These are phyloP conservation scores for Aspergillus fructus DNA, from an alignment of 2,329 filamentous ascomycete genomes.

Conservation along the genomic window DNA sequence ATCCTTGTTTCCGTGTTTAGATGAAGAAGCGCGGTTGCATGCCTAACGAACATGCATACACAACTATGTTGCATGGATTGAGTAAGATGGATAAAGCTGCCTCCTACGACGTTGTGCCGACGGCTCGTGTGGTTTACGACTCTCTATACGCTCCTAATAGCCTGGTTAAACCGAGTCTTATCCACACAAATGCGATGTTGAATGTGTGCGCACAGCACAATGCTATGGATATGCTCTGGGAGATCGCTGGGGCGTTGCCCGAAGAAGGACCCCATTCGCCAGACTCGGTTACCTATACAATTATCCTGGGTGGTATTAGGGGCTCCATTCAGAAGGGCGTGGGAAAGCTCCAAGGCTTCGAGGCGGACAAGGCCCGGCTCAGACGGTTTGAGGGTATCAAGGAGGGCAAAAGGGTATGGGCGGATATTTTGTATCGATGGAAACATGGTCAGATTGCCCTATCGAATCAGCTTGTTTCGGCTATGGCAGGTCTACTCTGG, in stretches of 20 bases:
- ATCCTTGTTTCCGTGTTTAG: slow-evolving; percentile 42
- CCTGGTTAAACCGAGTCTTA: slow-evolving; percentile 67
- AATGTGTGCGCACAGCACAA: slow-evolving; percentile 72
- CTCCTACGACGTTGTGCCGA: slow-evolving; percentile 59
- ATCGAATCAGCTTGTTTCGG: slow-evolving; percentile 75
- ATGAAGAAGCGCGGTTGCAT: slow-evolving; percentile 92
- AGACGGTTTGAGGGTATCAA: slow-evolving; percentile 49
- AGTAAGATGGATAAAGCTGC: slow-evolving; percentile 56
- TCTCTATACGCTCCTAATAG: slow-evolving; percentile 51
- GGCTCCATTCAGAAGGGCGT: slow-evolving; percentile 39
- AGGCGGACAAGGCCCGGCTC: slow-evolving; percentile 26
- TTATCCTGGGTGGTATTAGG: slow-evolving; percentile 75
- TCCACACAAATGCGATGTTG: slow-evolving; percentile 87
- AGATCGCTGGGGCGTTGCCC: slow-evolving; percentile 70
- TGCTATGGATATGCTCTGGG: slow-evolving; percentile 79
- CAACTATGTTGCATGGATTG: slow-evolving; percentile 76
- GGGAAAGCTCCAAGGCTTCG: slow-evolving; percentile 29
- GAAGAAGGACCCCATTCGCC: slow-evolving; percentile 62
- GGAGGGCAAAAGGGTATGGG: slow-evolving; percentile 75
- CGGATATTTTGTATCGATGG: slow-evolving; percentile 77
- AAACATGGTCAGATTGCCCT: slow-evolving; percentile 65
- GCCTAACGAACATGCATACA: slow-evolving; percentile 81
- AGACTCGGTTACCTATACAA: slow-evolving; percentile 74
- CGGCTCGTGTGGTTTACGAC: slow-evolving; percentile 75
- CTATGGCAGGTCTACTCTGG: slow-evolving; percentile 78